Base-by-base conservation (phyloP, 2,329 filamentous ascomycete species). In the Neonectria hederae region DNA sequence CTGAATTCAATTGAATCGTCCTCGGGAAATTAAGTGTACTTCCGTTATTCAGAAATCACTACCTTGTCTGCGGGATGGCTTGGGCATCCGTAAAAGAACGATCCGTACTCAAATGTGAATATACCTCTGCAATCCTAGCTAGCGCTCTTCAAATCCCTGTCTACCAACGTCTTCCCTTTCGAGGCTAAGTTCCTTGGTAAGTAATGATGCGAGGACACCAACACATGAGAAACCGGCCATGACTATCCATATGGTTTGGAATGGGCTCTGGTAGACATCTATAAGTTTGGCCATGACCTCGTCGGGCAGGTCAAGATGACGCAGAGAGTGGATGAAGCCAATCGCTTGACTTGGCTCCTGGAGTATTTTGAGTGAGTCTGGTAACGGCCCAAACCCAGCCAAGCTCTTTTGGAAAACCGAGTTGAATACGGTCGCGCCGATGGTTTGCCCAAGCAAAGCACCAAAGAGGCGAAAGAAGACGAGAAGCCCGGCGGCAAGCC, bases 391-490 rank as follows among this genome's bases (percentile, higher is more conserved):
- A 40, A 62, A 4, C 4, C 9, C 26, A 45, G 66, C 60, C 24
- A 76, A 64, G 2, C 67, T 61, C 5, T 49, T 26, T 48, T 54
- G 61, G 54, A 78, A 79, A 1, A 75, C 65, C n/a, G 62, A 74
- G 65, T 66, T 77, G 65, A 81, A 81, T 0, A 76, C 69, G 1
- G 75, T 76, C 8, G 79, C 75, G 5, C 69, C 69, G 19, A 79
- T 69, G 0, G 79, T 69, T 1, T 80, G 75, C 1, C 79, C 79
- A 4, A 80, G 59, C 2, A 81, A 70, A 2, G 70, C 76, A 1
- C 80, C 80, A 43, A 82, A 75, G 0, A 81, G 68, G 2, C 79
- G 77, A 49, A 79, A 74, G 0, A 74, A 71, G 1, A 78, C 60
- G 3, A 80, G 61, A 0, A 78, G 66, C 0, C 79, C 79, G 30